Evolutionary conservation across 495 filamentous ascomycete genomes (phyloP), one percentile per base, ranked within the genome.

Genomic region (Aspergillus cavernicola): DNA sequence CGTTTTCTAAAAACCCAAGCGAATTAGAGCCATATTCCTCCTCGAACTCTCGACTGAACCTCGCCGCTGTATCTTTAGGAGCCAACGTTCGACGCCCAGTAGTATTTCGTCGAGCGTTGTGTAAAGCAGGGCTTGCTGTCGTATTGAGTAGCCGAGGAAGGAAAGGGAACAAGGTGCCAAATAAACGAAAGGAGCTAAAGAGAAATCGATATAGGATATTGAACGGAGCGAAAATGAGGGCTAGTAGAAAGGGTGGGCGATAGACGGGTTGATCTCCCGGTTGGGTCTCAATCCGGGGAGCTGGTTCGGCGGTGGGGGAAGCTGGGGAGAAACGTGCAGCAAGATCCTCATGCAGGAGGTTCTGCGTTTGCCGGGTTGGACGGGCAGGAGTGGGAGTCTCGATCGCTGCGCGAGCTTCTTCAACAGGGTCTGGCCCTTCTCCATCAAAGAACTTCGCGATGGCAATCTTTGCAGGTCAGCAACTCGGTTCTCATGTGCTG

Each of bases 401-500:
- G 28, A 80, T 57, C 23, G 84, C 79, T 31, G 85, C 80, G 45
- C 85, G 75, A 53, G 88, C 85, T 71, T 90, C 88, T 57, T 89
- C 89, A 6, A 92, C 74, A 5, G 82, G 85, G 63, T 96, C 89
- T 31, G 88, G 81, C 4, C 85, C 82, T 70, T 97, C 95, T 44
- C 95, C 93, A 66, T 97, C 93, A 65, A 97, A 98, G 81, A 97
- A 97, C 62, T 92, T 92, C 43, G 93, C 80, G 44, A 98, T 88
- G 28, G 93, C 93, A 56, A 97, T 95, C 87, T 98, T 35, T 23
- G 11, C 8, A 36, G 19, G 12, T 47, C 31, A 47, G 44, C 29
- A 33, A 11, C 11, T n/a, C 11, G 1, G 23, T 7, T 36, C 7
- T 6, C 26, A 15, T 22, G 10, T 22, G 13, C 16, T 5, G 40